phyloP scores from a whole-genome alignment of 2,329 filamentous ascomycete species.

The Calonectria fujianensis region DNA sequence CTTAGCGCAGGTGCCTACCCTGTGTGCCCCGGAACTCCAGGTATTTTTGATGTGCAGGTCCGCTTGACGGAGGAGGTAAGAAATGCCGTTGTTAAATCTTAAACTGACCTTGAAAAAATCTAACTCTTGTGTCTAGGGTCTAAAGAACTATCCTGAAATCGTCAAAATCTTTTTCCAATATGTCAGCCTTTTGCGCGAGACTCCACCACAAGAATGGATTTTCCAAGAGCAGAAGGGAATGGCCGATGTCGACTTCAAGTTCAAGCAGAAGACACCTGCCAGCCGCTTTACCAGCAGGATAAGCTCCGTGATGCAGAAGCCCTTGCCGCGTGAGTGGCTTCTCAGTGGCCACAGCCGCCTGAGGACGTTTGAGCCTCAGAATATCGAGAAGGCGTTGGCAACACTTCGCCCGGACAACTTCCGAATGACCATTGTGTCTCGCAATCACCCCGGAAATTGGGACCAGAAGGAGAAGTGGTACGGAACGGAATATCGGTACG shows the following conservation, averaged over 20 bases:
- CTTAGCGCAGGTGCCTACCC: constrained; percentile 85
- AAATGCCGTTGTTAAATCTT: background rate
- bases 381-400: constrained; percentile 83
- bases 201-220: constrained; percentile 91
- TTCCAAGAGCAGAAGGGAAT: constrained; percentile 93
- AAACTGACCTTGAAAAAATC: background rate
- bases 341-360: constrained; percentile 87
- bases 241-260: constrained; percentile 95
- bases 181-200: constrained; percentile 87
- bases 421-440: constrained; percentile 87
- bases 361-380: constrained; percentile 85
- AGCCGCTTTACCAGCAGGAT: constrained; percentile 91
- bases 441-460: constrained; percentile 89
- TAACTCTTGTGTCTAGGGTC: constrained; percentile 66
- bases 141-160: constrained; percentile 88
- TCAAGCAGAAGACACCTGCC: constrained; percentile 93
- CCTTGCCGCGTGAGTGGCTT: constrained; percentile 89
- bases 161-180: constrained; percentile 93
- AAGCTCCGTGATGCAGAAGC: constrained; percentile 93
- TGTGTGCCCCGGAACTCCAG: constrained; percentile 85
- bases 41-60: constrained; percentile 86
- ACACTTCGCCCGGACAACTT: constrained; percentile 92
- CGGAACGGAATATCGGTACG: constrained; percentile 91
- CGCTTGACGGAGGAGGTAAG: constrained; percentile 86
- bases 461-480: constrained; percentile 97